phyloP scores from a whole-genome alignment of 441 rosid genomes.

The Corymbia citriodora region DNA sequence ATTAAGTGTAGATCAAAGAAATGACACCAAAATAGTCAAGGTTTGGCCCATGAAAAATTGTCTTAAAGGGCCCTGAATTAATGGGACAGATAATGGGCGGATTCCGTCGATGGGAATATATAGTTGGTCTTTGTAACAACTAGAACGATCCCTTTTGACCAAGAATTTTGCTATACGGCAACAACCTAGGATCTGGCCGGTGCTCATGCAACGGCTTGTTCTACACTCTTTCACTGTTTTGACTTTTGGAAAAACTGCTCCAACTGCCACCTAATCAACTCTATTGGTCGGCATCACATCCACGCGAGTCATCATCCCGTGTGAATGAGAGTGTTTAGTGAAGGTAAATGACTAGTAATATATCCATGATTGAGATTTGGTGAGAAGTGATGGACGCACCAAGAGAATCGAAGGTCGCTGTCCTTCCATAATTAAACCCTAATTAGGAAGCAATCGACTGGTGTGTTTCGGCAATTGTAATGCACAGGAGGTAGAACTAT shows the following conservation, averaged over 20 bases:
- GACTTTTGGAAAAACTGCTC: neutral
- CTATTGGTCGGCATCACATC: neutral
- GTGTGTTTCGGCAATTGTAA: neutral
- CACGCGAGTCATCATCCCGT: neutral
- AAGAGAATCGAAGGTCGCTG: neutral
- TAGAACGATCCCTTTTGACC: neutral
- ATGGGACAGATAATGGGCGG: neutral
- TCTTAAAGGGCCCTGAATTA: neutral
- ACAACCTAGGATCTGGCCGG: neutral
- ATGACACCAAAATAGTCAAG: neutral
- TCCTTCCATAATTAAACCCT: neutral
- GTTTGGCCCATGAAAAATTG: neutral
- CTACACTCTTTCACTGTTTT: neutral
- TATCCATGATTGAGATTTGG: neutral
- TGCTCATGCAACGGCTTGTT: neutral
- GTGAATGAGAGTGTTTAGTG: neutral
- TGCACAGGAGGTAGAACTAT: neutral
- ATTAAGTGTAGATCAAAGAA: neutral
- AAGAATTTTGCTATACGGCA: neutral
- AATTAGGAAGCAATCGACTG: too few species aligned
- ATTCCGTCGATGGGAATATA: neutral
- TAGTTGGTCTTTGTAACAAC: neutral
- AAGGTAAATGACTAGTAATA: neutral
- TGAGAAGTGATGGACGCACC: neutral
- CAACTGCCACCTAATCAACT: neutral